A percentile compares a stretch with the other conserved stretches of the same genome.
Evolutionary conservation across 495 filamentous ascomycete species (phyloP).

Genomic region (Penicillium verhagenii): DNA sequence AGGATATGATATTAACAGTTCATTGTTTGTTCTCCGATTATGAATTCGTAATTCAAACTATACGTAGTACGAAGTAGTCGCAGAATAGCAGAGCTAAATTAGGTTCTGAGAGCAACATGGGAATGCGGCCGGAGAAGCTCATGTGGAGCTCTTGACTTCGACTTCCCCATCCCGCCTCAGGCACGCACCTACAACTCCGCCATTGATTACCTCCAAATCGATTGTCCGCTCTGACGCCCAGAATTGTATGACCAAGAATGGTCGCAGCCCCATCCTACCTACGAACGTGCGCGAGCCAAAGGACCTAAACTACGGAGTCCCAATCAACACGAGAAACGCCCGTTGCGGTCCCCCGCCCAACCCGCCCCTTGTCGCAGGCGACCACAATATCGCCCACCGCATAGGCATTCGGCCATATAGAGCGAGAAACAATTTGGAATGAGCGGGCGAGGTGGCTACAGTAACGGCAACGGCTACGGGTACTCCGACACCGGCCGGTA

Average conservation of each 20-base stretch:
- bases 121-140: slow-evolving; percentile 28
- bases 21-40: too few relatives aligned
- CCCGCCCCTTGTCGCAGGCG: slow-evolving; percentile 23
- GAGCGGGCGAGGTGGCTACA: slow-evolving; percentile 44
- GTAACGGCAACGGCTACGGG: slow-evolving; percentile 48
- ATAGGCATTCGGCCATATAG: slow-evolving; percentile 2
- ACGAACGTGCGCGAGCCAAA: slow-evolving; percentile 18
- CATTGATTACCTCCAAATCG: not conserved
- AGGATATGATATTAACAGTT: not conserved
- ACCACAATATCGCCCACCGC: slow-evolving; percentile 9
- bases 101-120: not conserved
- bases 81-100: not conserved
- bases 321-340: not conserved
- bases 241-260: slow-evolving; percentile 19
- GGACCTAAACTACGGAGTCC: slow-evolving; percentile 7
- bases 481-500: slow-evolving; percentile 43
- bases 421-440: slow-evolving; percentile 27
- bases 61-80: too few relatives aligned
- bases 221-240: slow-evolving; percentile 4
- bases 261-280: slow-evolving; percentile 4
- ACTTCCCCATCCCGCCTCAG: slow-evolving; percentile 22
- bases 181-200: slow-evolving; percentile 7
- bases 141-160: slow-evolving; percentile 24
- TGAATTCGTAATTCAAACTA: not conserved
- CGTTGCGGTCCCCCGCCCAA: slow-evolving; percentile 8